Evolutionary conservation across 2,329 filamentous ascomycete species (phyloP).

Genomic region (Gremmenia infestans): DNA sequence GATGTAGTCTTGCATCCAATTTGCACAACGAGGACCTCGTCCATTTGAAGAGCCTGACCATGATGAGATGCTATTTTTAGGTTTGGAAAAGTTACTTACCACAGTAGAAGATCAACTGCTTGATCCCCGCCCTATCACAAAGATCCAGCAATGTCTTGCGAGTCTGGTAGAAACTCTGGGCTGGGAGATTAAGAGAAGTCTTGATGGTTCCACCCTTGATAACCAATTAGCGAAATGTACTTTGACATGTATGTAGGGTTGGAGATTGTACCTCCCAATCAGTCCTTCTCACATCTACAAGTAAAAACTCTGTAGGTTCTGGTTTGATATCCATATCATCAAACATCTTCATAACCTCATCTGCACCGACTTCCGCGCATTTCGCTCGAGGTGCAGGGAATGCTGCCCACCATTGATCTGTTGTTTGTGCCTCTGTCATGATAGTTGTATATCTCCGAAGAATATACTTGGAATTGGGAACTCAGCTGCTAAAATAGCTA

Average conservation of each 20-base stretch:
- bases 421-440: slow-evolving; percentile 10
- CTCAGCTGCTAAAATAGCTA: neutral
- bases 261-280: slow-evolving; percentile 41
- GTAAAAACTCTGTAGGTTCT: slow-evolving; percentile 36
- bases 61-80: neutral
- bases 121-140: slow-evolving; percentile 44
- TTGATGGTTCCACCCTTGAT: slow-evolving; percentile 53
- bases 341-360: slow-evolving; percentile 39
- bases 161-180: slow-evolving; percentile 49
- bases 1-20: slow-evolving; percentile 54
- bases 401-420: slow-evolving; percentile 22
- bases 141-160: slow-evolving; percentile 44
- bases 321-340: slow-evolving; percentile 33
- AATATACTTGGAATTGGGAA: neutral
- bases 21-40: slow-evolving; percentile 47
- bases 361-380: slow-evolving; percentile 35
- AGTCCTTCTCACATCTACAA: slow-evolving; percentile 49
- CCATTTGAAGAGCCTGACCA: slow-evolving; percentile 44
- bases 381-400: slow-evolving; percentile 41
- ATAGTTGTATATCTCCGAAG: neutral
- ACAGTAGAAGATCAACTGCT: slow-evolving; percentile 51
- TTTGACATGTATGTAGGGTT: neutral
- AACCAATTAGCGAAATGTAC: neutral
- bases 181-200: slow-evolving; percentile 53
- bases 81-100: slow-evolving; percentile 35